Conservation (phyloP, 2,329 filamentous ascomycete species). For the Verticillium alfalfae region DNA sequence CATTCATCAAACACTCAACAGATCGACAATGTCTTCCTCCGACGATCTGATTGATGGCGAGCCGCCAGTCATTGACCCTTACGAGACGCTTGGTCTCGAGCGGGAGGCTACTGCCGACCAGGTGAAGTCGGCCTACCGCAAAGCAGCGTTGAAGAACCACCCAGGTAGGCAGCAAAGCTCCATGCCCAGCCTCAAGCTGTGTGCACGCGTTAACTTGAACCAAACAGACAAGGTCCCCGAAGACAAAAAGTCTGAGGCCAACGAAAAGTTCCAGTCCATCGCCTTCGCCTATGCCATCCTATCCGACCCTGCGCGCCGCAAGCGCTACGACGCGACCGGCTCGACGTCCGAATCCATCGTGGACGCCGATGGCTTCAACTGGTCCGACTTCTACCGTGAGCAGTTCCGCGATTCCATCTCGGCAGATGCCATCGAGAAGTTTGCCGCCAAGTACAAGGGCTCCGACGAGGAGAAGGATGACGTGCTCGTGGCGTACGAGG, state of each 20-base stretch:
- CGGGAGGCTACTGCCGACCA: slow-evolving; percentile 68
- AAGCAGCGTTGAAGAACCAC: slow-evolving; percentile 81
- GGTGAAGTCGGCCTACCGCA: slow-evolving; percentile 87
- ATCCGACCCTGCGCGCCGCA: slow-evolving; percentile 73
- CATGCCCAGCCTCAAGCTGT: not conserved
- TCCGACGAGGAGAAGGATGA: slow-evolving; percentile 81
- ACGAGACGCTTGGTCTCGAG: slow-evolving; percentile 69
- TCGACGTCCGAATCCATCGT: slow-evolving; percentile 79
- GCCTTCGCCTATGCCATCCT: slow-evolving; percentile 93
- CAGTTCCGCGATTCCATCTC: slow-evolving; percentile 77
- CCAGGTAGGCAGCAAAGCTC: slow-evolving; percentile 50
- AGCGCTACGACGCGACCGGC: slow-evolving; percentile 84
- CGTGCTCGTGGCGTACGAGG: slow-evolving; percentile 69
- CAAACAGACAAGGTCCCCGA: slow-evolving; percentile 67
- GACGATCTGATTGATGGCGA: slow-evolving; percentile 51
- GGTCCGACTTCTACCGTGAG: slow-evolving; percentile 81
- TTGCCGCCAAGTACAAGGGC: slow-evolving; percentile 74
- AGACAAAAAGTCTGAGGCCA: slow-evolving; percentile 64
- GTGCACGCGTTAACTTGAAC: not conserved
- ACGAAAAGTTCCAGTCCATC: slow-evolving; percentile 80
- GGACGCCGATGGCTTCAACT: slow-evolving; percentile 78
- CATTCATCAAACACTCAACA: not conserved
- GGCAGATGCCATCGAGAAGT: slow-evolving; percentile 66
- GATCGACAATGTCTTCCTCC: slow-evolving; percentile 10
- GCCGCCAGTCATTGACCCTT: slow-evolving; percentile 67